A percentile compares a stretch with the other conserved stretches of the same genome.
Evolutionary conservation across 768 basidiomycete species (phyloP).

Genomic region (Lactarius tabidus): DNA sequence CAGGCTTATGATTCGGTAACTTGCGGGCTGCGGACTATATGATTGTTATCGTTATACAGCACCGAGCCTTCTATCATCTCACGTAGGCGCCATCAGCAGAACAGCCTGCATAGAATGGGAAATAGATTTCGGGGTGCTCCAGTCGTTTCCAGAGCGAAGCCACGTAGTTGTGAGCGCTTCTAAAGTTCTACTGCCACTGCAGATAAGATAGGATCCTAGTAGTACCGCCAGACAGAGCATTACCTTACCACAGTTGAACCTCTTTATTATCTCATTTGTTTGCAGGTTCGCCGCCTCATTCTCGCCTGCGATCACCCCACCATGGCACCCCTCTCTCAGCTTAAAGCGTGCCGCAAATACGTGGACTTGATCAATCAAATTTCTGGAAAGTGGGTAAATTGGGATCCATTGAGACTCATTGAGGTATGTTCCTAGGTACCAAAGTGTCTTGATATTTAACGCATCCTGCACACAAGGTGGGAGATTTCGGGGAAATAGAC

Average conservation of each 20-base stretch:
- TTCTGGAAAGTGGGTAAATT: slow-evolving; percentile 14
- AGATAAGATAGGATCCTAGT: background rate
- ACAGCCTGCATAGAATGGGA: background rate
- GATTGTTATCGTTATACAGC: background rate
- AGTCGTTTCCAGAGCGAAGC: background rate
- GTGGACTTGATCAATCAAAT: slow-evolving; percentile 12
- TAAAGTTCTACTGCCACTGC: no score
- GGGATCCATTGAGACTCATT: slow-evolving; percentile 10
- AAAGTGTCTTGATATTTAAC: background rate
- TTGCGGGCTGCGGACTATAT: no score
- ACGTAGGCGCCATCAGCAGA: background rate
- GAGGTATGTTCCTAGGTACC: slow-evolving; percentile 5
- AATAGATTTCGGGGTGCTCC: background rate
- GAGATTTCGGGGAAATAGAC: slow-evolving; percentile 12
- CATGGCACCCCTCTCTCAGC: slow-evolving; percentile 4
- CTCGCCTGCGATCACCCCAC: background rate
- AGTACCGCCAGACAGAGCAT: background rate
- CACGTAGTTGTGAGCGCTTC: background rate
- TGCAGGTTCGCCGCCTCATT: background rate
- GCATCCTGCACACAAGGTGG: slow-evolving; percentile 12
- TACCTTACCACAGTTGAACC: background rate
- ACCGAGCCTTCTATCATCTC: background rate
- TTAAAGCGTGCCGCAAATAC: slow-evolving; percentile 13
- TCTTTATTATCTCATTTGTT: background rate
- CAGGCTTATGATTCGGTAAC: no score